Evolutionary conservation across 805 yeast species (phyloP).

Genomic region (Candida maltosa): DNA sequence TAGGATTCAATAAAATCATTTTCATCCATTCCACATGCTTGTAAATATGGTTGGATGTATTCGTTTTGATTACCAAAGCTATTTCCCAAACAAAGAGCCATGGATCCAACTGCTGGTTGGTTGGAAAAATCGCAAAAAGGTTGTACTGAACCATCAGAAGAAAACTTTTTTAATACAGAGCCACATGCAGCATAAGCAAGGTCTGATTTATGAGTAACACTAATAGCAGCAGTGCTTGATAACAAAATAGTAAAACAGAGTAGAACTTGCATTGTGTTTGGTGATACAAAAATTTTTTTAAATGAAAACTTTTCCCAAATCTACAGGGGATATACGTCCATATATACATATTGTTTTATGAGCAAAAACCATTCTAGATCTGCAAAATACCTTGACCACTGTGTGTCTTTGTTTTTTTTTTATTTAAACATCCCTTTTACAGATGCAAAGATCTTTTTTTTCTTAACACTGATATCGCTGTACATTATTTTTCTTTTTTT

Average conservation of each 20-base stretch:
- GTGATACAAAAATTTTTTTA: no score
- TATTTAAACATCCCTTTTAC: no score
- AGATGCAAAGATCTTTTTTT: no score
- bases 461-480: no score
- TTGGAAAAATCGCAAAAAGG: conserved; percentile 26
- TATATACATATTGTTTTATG: no score
- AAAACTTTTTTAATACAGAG: not conserved
- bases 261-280: not conserved
- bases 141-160: conserved; percentile 2
- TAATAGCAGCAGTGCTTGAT: not conserved
- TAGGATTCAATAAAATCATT: conserved; percentile 30
- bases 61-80: conserved; percentile 9
- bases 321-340: no score
- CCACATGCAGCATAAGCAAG: conserved; percentile 8
- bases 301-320: no score
- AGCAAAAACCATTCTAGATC: no score
- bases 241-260: not conserved
- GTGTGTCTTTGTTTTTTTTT: no score
- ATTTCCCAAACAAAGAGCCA: conserved; percentile 29
- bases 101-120: conserved; percentile 38
- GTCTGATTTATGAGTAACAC: conserved; percentile 2
- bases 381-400: no score
- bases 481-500: no score
- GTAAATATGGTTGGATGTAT: conserved; percentile 17
- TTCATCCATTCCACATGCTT: conserved; percentile 17